Evolutionary conservation across 352 stramenopile species (phyloP), one percentile per base, ranked within the genome.

Genomic region (Phytopythium boreale): DNA sequence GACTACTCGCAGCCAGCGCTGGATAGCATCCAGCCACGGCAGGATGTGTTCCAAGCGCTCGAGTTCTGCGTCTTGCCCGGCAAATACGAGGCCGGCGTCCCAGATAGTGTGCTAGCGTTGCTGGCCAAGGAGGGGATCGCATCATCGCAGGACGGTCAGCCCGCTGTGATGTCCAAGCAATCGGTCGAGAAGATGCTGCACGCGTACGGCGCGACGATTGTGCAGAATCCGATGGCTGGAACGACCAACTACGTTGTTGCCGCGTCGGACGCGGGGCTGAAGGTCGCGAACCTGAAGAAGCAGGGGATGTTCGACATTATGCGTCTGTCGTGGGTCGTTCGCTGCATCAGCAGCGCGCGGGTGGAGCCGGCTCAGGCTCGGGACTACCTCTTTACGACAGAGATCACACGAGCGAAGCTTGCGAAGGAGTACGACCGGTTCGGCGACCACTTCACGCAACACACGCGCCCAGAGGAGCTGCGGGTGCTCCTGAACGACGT

Each of bases 41-140:
- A 76, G 15, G 74, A 89, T 44, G 71, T 93, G 43, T 92, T 95
- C 50, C 69, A 83, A 59, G 75, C 66, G 29, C 80, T 84, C 26
- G 80, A 92, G 64, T 92, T 92, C 39, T 95, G 84, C 51, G 82
- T 95, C 10, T 43, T 95, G 17, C 87, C 87, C 36, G 87, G 87
- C 17, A 93, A 89, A 68, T 93, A 92, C 56, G 68, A 74, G 39
- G 62, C 55, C 3, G 39, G 31, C 11, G 68, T 85, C 50, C 76
- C 80, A 14, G 69, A 68, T 10, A 68, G 75, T 19, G 72, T 86
- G 34, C 51, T 79, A 29, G 62, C 62, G 0, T 62, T 78, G 9
- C 61, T 83, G 20, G 10, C n/a, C 11, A 61, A 51, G 22, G 56
- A 37, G 8, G 26, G 24, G 5, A 12, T 20, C 15, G 17, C 26